Evolutionary conservation across 2,329 filamentous ascomycete species (phyloP).

Genomic region (Exophiala sideris): DNA sequence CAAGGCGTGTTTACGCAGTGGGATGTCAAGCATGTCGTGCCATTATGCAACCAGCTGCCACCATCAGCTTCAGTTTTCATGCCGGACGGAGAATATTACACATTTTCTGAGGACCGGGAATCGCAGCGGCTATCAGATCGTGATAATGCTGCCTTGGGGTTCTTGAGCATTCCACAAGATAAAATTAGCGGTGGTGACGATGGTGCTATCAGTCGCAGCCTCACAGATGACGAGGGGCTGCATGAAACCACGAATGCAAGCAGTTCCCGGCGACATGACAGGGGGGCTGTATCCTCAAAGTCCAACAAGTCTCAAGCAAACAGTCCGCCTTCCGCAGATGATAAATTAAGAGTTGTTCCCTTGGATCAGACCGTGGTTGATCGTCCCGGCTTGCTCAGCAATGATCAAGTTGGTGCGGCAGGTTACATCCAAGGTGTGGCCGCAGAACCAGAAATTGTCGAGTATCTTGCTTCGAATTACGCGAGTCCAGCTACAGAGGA

Average conservation of each 20-base stretch:
- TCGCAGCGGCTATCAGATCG: conserved; percentile 41
- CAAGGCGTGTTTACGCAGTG: conserved; percentile 62
- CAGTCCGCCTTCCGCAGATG: conserved; percentile 51
- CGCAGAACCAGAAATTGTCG: conserved; percentile 40
- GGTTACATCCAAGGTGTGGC: conserved; percentile 48
- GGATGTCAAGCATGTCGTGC: conserved; percentile 58
- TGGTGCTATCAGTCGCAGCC: conserved; percentile 47
- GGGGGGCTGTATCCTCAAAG: conserved; percentile 45
- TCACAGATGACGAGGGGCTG: conserved; percentile 53
- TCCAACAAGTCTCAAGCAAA: conserved; percentile 53
- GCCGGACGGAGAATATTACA: conserved; percentile 55
- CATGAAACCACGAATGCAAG: conserved; percentile 55
- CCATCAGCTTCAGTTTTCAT: conserved; percentile 57
- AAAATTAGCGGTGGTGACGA: conserved; percentile 47
- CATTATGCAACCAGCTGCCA: conserved; percentile 56
- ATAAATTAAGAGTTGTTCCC: conserved; percentile 47
- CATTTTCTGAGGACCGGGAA: conserved; percentile 52
- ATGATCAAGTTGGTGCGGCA: conserved; percentile 49
- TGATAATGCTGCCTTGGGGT: conserved; percentile 38
- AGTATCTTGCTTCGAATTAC: conserved; percentile 44
- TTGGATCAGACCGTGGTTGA: conserved; percentile 49
- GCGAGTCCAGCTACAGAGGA: conserved; percentile 36
- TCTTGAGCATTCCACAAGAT: conserved; percentile 41
- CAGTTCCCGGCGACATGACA: conserved; percentile 46
- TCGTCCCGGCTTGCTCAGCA: conserved; percentile 24